A percentile compares a stretch with the other conserved stretches of the same genome.
These are phyloP conservation scores for Pythium phragmitis DNA, from an alignment of 352 stramenopile genomes.

Conservation along the genomic window DNA sequence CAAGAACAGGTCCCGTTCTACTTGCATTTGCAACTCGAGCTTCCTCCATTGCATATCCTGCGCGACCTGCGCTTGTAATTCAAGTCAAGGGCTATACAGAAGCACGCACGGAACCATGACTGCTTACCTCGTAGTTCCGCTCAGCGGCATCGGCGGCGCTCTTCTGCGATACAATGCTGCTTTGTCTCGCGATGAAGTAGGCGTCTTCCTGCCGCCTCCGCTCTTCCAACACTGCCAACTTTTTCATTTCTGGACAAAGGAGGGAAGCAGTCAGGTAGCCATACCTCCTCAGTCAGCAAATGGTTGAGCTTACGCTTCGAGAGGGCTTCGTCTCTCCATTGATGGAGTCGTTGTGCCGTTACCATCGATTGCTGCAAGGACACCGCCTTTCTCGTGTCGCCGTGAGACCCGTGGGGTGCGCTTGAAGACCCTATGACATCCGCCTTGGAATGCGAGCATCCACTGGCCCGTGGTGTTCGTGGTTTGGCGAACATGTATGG, in stretches of 20 bases:
- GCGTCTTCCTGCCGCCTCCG: constrained; percentile 30
- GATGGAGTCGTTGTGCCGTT: constrained; percentile 7
- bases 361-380: not conserved
- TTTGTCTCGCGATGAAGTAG: constrained; percentile 19
- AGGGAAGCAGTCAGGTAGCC: not conserved
- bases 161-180: constrained; percentile 21
- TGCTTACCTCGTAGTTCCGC: constrained; percentile 36
- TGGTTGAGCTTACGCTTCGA: constrained; percentile 10
- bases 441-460: not conserved
- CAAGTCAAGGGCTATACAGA: not conserved
- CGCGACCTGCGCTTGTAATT: constrained; percentile 6
- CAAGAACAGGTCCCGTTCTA: constrained; percentile 28
- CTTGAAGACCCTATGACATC: not conserved
- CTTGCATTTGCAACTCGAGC: constrained; percentile 24
- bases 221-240: not conserved
- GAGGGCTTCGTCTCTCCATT: constrained; percentile 11
- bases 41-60: constrained; percentile 38
- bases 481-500: constrained; percentile 3
- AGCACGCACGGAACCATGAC: not conserved
- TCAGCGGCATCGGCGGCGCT: constrained; percentile 31
- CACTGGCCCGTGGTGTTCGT: not conserved
- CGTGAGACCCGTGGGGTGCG: not conserved
- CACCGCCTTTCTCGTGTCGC: constrained; percentile 3
- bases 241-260: not conserved
- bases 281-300: not conserved